Percentiles rank a stretch among this genome's conserved stretches.
These are phyloP conservation scores for Thraustochytrium sp. DNA, from an alignment of 352 stramenopile species.

Conservation along the genomic window DNA sequence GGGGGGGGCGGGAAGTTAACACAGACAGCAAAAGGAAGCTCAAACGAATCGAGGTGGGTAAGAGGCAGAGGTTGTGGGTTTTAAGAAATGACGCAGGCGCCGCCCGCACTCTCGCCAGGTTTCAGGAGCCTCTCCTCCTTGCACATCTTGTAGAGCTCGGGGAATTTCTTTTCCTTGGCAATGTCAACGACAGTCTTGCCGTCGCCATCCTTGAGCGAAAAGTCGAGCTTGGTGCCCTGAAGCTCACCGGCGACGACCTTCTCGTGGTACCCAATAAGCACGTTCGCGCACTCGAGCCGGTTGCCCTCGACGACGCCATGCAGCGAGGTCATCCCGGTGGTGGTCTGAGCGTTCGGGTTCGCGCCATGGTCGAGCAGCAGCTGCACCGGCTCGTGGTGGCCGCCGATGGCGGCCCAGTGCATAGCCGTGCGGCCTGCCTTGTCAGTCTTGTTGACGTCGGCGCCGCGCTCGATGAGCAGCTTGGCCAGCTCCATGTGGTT, in stretches of 20 bases:
- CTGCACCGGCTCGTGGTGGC: constrained; percentile 33
- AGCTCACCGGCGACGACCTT: constrained; percentile 30
- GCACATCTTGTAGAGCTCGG: constrained; percentile 39
- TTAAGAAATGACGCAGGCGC: constrained; percentile 23
- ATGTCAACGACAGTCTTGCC: constrained; percentile 29
- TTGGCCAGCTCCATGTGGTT: constrained; percentile 42
- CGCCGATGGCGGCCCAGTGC: constrained; percentile 41
- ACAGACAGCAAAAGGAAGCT: not conserved
- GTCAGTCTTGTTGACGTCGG: constrained; percentile 33
- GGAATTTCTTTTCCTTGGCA: constrained; percentile 41
- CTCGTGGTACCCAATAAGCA: constrained; percentile 43
- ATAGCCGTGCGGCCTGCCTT: constrained; percentile 38
- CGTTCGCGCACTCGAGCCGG: constrained; percentile 6
- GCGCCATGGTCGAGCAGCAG: constrained; percentile 15
- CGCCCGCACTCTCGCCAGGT: not conserved
- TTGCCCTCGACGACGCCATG: constrained; percentile 32
- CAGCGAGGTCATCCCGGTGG: constrained; percentile 33
- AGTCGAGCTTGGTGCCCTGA: constrained; percentile 7
- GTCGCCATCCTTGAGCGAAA: constrained; percentile 9
- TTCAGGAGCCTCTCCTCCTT: constrained; percentile 33
- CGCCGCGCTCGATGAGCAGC: constrained; percentile 29
- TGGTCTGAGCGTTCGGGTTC: constrained; percentile 31
- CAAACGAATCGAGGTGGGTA: not conserved
- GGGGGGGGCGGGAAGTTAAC: too few relatives aligned
- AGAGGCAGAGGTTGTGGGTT: not conserved